phyloP scores from a whole-genome alignment of 2,329 filamentous ascomycete genomes.

The Penicillium sp. region DNA sequence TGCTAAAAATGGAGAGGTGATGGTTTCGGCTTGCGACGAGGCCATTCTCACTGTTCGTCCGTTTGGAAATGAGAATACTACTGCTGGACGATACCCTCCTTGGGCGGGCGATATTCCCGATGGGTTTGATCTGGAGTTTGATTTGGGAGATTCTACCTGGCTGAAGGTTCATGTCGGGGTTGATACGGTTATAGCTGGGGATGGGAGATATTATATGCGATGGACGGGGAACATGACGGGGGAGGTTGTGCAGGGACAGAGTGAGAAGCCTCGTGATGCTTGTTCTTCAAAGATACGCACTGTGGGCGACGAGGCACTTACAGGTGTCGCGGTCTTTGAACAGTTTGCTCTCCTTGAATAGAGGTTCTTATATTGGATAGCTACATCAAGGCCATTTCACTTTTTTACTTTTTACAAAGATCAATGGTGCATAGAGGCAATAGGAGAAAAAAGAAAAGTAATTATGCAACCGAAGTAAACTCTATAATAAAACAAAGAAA shows the following conservation, averaged over 20 bases:
- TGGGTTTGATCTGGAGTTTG: constrained; percentile 14
- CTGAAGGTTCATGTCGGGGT: constrained; percentile 14
- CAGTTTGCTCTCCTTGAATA: constrained; percentile 19
- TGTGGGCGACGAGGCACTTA: neutral
- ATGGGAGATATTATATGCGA: constrained; percentile 18
- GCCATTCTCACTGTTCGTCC: constrained; percentile 13
- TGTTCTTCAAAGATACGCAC: neutral
- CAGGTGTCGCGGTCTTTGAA: constrained; percentile 24
- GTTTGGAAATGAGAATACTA: constrained; percentile 2
- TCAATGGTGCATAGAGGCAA: neutral
- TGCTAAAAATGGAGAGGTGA: constrained; percentile 25
- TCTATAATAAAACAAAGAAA: neutral
- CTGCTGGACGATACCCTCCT: constrained; percentile 18
- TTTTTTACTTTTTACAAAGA: no score
- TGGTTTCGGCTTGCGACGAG: constrained; percentile 25
- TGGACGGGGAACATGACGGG: constrained; percentile 21
- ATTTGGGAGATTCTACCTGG: constrained; percentile 8
- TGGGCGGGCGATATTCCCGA: constrained; percentile 13
- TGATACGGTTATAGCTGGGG: constrained; percentile 8
- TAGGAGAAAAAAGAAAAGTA: neutral
- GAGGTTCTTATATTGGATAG: neutral
- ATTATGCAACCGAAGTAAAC: neutral
- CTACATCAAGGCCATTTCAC: neutral
- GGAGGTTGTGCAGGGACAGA: constrained; percentile 3
- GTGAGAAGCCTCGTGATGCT: neutral